Conservation (phyloP, 805 yeast genomes). For the Saturnispora gosingensis region DNA sequence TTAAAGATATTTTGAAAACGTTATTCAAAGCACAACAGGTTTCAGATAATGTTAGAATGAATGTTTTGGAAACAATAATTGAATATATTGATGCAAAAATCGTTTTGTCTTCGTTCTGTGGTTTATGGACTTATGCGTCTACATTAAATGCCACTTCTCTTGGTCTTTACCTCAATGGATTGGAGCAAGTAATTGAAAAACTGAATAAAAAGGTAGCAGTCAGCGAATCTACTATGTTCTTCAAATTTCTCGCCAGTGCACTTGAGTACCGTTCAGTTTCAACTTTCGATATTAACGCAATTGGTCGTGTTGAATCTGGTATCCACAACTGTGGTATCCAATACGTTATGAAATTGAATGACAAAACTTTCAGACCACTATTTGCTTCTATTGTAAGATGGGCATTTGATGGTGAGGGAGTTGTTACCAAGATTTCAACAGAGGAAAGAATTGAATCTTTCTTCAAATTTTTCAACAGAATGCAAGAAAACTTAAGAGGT, state of each 20-base stretch:
- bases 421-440: constrained; percentile 35
- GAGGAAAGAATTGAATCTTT: constrained; percentile 59
- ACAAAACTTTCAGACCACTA: constrained; percentile 85
- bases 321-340: constrained; percentile 64
- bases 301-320: constrained; percentile 72
- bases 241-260: constrained; percentile 57
- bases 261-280: constrained; percentile 61
- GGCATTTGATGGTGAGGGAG: constrained; percentile 84
- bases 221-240: constrained; percentile 56
- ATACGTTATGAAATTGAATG: constrained; percentile 85
- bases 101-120: constrained; percentile 51
- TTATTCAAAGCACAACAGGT: constrained; percentile 51
- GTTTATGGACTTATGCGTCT: constrained; percentile 46
- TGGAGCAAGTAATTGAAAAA: constrained; percentile 57
- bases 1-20: constrained; percentile 51
- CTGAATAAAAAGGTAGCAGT: constrained; percentile 70
- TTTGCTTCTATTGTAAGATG: constrained; percentile 82
- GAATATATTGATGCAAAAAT: constrained; percentile 59
- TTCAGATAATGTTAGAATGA: constrained; percentile 49
- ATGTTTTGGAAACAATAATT: constrained; percentile 51
- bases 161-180: constrained; percentile 59
- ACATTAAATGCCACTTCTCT: constrained; percentile 38
- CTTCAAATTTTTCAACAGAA: constrained; percentile 74
- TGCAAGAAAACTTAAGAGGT: constrained; percentile 76
- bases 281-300: constrained; percentile 58